Evolutionary conservation across 208 protist genomes (phyloP).

Genomic region (Chromosphaera perkinsii): DNA sequence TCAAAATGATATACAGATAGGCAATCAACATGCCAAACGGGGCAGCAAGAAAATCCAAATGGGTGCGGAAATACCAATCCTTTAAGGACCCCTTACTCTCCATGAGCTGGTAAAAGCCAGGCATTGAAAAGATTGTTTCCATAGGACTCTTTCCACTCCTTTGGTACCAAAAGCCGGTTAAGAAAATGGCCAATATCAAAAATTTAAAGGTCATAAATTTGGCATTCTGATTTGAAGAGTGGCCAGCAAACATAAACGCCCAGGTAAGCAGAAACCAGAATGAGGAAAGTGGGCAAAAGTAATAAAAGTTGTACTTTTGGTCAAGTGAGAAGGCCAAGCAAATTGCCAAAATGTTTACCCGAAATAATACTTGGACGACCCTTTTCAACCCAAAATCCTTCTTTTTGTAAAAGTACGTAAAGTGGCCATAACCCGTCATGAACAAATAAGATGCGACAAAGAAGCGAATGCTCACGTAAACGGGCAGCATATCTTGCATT

Average conservation of each 20-base stretch:
- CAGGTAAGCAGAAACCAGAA: slow-evolving; percentile 35
- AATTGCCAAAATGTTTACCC: slow-evolving; percentile 23
- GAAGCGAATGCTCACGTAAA: slow-evolving; percentile 61
- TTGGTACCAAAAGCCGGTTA: background rate
- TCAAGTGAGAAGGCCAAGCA: slow-evolving; percentile 15
- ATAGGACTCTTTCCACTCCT: background rate
- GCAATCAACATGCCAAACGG: slow-evolving; percentile 9
- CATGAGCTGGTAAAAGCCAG: slow-evolving; percentile 3
- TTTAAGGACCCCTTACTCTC: background rate
- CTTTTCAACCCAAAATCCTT: slow-evolving; percentile 9
- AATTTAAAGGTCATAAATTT: slow-evolving; percentile 4
- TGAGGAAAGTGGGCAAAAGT: slow-evolving; percentile 28
- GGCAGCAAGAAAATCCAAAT: background rate
- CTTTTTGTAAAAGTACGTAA: slow-evolving; percentile 70
- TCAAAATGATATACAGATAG: slow-evolving; percentile 5
- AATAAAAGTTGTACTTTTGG: slow-evolving; percentile 24
- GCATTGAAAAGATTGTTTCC: slow-evolving; percentile 1
- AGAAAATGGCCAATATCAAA: background rate
- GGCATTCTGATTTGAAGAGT: background rate
- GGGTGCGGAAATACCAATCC: slow-evolving; percentile 13
- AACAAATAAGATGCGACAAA: slow-evolving; percentile 78
- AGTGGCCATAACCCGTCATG: slow-evolving; percentile 80
- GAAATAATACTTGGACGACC: slow-evolving; percentile 15
- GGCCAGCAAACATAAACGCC: slow-evolving; percentile 2
- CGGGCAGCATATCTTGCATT: slow-evolving; percentile 29